Conservation (phyloP, 1,284 basidiomycete genomes). For the Ganoderma multipileum region DNA sequence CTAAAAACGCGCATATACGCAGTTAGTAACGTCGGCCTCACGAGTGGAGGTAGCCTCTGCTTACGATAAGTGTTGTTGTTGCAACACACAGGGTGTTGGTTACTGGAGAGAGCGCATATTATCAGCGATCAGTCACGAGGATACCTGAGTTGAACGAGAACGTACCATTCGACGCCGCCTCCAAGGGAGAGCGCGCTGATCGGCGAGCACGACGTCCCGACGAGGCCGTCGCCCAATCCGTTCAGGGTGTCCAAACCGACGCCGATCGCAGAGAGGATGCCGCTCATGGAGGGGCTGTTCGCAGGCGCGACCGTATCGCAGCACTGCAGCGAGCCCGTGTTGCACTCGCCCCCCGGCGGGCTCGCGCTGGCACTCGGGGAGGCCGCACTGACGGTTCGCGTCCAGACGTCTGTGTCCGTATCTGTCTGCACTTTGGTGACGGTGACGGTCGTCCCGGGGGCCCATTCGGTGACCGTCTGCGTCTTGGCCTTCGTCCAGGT, state of each 20-base stretch:
- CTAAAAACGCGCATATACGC: slow-evolving; percentile 4
- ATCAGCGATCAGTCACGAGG: slow-evolving; percentile 2
- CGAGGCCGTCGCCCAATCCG: slow-evolving; percentile 9
- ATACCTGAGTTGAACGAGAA: not conserved
- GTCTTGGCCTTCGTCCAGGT: not conserved
- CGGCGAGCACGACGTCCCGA: slow-evolving; percentile 27
- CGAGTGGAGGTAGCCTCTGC: not conserved
- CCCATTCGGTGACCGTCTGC: not conserved
- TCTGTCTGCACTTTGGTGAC: not conserved
- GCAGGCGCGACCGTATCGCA: slow-evolving; percentile 24
- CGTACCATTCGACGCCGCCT: slow-evolving; percentile 25
- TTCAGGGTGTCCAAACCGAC: not conserved
- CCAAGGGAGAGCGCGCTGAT: slow-evolving; percentile 24
- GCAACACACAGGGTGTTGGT: slow-evolving; percentile 28
- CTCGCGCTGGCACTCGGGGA: not conserved
- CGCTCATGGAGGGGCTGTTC: slow-evolving; percentile 16
- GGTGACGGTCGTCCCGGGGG: not conserved
- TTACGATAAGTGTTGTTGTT: slow-evolving; percentile 30
- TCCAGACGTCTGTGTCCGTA: not conserved
- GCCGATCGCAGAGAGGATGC: slow-evolving; percentile 26
- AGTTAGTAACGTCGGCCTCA: not conserved
- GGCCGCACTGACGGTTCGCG: slow-evolving; percentile 6
- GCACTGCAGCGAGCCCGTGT: slow-evolving; percentile 29
- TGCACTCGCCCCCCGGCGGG: slow-evolving; percentile 21
- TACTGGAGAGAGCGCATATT: slow-evolving; percentile 20